These are phyloP conservation scores for Trametes cubensis DNA, from an alignment of 768 basidiomycete genomes.

Conservation along the genomic window DNA sequence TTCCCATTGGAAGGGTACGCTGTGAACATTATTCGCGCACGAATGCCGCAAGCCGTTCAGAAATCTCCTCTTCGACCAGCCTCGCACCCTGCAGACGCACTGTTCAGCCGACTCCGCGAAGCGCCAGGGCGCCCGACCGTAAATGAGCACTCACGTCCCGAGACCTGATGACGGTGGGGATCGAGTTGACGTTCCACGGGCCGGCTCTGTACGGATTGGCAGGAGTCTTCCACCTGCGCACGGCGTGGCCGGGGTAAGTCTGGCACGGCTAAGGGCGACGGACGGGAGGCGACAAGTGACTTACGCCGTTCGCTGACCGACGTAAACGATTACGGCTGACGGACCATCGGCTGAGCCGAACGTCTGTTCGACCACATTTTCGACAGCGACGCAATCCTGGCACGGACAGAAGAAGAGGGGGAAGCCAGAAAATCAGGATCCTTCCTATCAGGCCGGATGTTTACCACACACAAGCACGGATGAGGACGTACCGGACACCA, in stretches of 20 bases:
- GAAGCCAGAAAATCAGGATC: background rate
- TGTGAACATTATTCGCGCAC: background rate
- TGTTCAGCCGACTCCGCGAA: conserved; percentile 2
- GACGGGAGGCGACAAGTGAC: conserved; percentile 30
- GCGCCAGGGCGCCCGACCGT: background rate
- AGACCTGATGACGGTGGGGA: conserved; percentile 71
- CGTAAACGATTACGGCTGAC: conserved; percentile 64
- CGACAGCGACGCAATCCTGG: conserved; percentile 70
- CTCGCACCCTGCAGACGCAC: conserved; percentile 19
- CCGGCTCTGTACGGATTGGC: conserved; percentile 60
- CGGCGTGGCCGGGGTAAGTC: conserved; percentile 6
- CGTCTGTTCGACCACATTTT: conserved; percentile 51
- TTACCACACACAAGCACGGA: conserved; percentile 4
- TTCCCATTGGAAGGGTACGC: background rate
- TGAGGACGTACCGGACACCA: conserved; percentile 69
- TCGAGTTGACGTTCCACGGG: conserved; percentile 59
- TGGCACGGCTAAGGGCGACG: background rate
- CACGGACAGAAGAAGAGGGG: no score
- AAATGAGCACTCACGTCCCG: conserved; percentile 49
- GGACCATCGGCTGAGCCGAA: conserved; percentile 52
- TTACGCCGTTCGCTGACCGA: conserved; percentile 66
- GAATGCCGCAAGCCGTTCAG: conserved; percentile 7
- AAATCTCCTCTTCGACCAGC: conserved; percentile 28
- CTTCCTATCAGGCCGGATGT: conserved; percentile 24
- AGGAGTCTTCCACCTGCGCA: conserved; percentile 66